These are phyloP conservation scores for Chaetomiaceae sp. DNA, from an alignment of 2,329 filamentous ascomycete genomes.

Conservation along the genomic window DNA sequence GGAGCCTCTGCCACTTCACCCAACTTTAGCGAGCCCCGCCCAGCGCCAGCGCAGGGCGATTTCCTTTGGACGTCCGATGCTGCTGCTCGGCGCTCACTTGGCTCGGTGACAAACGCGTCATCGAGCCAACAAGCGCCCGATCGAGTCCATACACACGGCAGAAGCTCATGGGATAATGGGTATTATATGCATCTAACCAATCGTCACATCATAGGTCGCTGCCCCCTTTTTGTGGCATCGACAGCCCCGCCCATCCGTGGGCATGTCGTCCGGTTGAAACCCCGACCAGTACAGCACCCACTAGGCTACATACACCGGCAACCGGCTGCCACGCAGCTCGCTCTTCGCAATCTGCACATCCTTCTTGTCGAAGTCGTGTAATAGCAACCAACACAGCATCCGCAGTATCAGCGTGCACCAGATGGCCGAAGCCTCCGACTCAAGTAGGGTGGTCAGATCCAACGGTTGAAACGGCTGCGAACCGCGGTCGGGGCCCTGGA, in stretches of 20 bases:
- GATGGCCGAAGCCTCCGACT: constrained; percentile 32
- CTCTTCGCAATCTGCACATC: constrained; percentile 48
- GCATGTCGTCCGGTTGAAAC: neutral
- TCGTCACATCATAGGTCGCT: neutral
- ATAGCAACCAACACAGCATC: constrained; percentile 53
- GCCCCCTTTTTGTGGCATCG: no score
- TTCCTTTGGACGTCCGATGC: no score
- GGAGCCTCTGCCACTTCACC: constrained; percentile 11
- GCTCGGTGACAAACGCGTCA: no score
- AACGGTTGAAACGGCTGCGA: neutral
- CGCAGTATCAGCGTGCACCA: constrained; percentile 51
- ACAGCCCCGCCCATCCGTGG: neutral
- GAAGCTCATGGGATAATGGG: no score
- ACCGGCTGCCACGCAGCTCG: constrained; percentile 47
- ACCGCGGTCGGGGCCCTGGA: constrained; percentile 8
- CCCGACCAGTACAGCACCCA: neutral
- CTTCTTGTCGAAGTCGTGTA: constrained; percentile 51
- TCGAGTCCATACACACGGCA: no score
- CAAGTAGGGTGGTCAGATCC: constrained; percentile 7
- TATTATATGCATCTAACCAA: no score
- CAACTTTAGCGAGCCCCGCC: constrained; percentile 15
- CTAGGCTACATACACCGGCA: constrained; percentile 50
- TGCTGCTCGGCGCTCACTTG: no score
- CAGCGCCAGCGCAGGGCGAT: no score
- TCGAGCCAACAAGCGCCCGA: no score